Evolutionary conservation across 306 rosid genomes (phyloP), one percentile per base, ranked within the genome.

Genomic region (Vigna mungo): DNA sequence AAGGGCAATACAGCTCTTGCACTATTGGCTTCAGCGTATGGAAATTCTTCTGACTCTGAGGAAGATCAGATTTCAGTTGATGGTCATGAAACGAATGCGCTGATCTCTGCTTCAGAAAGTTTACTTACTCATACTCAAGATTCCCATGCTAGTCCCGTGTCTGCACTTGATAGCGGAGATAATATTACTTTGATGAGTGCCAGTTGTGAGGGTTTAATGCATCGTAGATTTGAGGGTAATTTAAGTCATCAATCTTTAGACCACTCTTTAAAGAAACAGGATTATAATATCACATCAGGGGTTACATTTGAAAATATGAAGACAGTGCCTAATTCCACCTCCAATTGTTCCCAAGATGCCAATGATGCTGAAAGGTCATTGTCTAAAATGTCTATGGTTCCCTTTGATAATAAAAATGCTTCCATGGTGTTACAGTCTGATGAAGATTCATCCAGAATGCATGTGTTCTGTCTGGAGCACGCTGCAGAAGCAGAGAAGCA

Each of bases 391-490:
- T 34, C 85, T 39, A 46, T 34, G 48, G 75, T 71, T 72, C 68
- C 86, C 47, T 68, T 71, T 55, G 87, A 75, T 80, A 85, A 65
- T 62, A 80, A 82, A 78, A 82, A 78, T 25, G 65, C 79, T 84
- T 66, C 85, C 7, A 75, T 88, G 79, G 77, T 60, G 79, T 89
- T 90, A 60, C 76, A 82, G 51, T 84, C 87, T 41, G 93, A 96
- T 14, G 90, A 89, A 53, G 98, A 96, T 80, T 89, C 97, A 18
- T 89, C 96, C 60, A 91, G 98, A 84, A 79, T 91, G 94, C 99
- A 96, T 86, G 94, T 96, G 48, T 96, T 96, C 80, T 96, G 99
- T 84, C 92, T 92, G 37, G 99, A 93, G 87, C 99, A 96, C 85
- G 99, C 99, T 32, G 81, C 79, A 74, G 98, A 91, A 78, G 98